These are phyloP conservation scores for Ceratobasidium sp. DNA, from an alignment of 1,284 basidiomycete genomes.

Conservation along the genomic window DNA sequence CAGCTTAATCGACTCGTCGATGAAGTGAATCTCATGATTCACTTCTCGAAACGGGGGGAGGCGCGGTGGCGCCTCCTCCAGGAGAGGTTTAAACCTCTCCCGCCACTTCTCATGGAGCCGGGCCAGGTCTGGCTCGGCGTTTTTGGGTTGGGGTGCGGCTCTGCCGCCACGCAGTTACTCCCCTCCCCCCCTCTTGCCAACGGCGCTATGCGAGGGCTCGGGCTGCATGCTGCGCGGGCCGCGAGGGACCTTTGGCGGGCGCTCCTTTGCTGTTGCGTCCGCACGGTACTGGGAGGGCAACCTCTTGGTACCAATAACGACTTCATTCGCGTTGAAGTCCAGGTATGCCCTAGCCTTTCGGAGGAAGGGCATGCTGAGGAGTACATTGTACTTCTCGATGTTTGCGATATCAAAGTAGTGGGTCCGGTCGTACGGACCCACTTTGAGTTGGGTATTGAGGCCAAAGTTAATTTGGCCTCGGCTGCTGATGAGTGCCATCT, in stretches of 20 bases:
- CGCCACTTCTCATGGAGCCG: background rate
- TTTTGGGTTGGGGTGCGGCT: background rate
- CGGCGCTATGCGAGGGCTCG: background rate
- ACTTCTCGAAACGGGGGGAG: slow-evolving; percentile 34
- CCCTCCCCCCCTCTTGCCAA: background rate
- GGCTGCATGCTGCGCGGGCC: background rate
- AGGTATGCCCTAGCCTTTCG: slow-evolving; percentile 47
- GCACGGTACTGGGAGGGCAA: background rate
- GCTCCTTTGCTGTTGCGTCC: background rate
- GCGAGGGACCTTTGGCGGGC: background rate
- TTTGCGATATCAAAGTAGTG: slow-evolving; percentile 56
- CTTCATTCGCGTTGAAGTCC: background rate
- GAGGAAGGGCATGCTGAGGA: slow-evolving; percentile 57
- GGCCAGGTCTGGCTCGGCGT: background rate
- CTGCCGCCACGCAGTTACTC: slow-evolving; percentile 1
- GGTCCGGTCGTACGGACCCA: slow-evolving; percentile 53
- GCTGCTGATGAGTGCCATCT: slow-evolving; percentile 28
- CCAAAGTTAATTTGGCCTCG: slow-evolving; percentile 15
- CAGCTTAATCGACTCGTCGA: slow-evolving; percentile 12
- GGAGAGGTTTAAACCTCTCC: background rate
- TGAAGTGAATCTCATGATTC: slow-evolving; percentile 41
- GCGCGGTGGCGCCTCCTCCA: background rate
- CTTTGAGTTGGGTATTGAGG: background rate
- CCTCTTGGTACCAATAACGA: background rate
- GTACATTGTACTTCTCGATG: slow-evolving; percentile 56